Percentiles rank a stretch among this genome's conserved stretches.
phyloP scores from a whole-genome alignment of 805 yeast genomes.

The Metschnikowia lochheadii region DNA sequence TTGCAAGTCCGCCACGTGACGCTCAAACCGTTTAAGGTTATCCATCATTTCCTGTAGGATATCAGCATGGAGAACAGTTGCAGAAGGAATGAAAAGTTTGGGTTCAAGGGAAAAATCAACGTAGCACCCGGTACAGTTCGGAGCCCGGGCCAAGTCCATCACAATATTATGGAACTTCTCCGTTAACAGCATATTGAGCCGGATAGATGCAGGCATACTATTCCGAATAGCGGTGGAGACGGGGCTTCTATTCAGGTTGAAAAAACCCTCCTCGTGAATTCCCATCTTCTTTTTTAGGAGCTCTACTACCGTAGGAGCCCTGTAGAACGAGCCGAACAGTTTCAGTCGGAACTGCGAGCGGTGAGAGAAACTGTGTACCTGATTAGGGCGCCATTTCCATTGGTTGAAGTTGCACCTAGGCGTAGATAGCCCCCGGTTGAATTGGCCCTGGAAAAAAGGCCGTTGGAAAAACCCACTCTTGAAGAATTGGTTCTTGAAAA shows the following conservation, averaged over 20 bases:
- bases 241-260: not conserved
- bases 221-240: not conserved
- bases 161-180: constrained; percentile 20
- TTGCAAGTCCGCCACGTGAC: constrained; percentile 40
- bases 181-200: constrained; percentile 29
- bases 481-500: not conserved
- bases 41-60: constrained; percentile 21
- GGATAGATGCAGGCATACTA: constrained; percentile 13
- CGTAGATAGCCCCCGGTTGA: constrained; percentile 9
- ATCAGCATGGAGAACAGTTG: constrained; percentile 31
- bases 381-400: constrained; percentile 17
- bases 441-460: not conserved
- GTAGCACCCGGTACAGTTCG: constrained; percentile 18
- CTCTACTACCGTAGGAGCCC: constrained; percentile 14
- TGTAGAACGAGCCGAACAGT: constrained; percentile 13
- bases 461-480: not conserved
- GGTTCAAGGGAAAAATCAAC: constrained; percentile 33
- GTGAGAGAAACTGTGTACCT: constrained; percentile 15
- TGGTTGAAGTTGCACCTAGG: constrained; percentile 8
- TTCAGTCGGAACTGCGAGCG: constrained; percentile 17
- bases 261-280: not conserved
- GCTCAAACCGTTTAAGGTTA: constrained; percentile 27
- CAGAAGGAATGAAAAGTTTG: constrained; percentile 27
- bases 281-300: constrained; percentile 12
- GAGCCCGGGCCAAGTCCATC: constrained; percentile 14